Conservation (phyloP, 2,329 filamentous ascomycete genomes). For the Metarhizium guizhouense region DNA sequence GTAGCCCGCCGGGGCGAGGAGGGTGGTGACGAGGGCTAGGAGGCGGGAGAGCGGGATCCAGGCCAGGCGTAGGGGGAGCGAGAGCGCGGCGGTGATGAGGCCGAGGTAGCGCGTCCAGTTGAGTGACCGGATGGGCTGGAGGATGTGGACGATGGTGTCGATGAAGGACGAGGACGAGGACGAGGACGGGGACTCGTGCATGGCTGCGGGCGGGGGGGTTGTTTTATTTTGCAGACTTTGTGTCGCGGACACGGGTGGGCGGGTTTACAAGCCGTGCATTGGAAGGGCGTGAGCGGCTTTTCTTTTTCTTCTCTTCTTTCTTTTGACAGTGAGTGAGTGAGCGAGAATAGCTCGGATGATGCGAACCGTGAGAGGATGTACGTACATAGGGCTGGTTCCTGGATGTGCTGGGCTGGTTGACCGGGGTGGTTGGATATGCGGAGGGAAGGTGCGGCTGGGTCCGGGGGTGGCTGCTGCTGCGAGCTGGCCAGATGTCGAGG, state of each 20-base stretch:
- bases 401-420: not conserved
- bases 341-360: not conserved
- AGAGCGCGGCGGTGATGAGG: conserved; percentile 9
- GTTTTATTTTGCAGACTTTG: not conserved
- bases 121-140: conserved; percentile 18
- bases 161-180: conserved; percentile 13
- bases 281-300: too few species aligned
- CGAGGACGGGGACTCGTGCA: conserved; percentile 11
- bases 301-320: too few species aligned
- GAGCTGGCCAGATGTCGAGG: not conserved
- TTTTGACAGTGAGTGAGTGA: not conserved
- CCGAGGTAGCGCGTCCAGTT: conserved; percentile 18
- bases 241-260: not conserved
- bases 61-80: conserved; percentile 1
- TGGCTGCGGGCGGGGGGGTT: not conserved
- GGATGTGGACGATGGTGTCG: conserved; percentile 16
- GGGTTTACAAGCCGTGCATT: not conserved
- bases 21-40: not conserved
- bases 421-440: not conserved
- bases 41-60: conserved; percentile 4
- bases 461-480: not conserved
- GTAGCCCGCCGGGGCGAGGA: conserved; percentile 4
- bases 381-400: not conserved
- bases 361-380: not conserved
- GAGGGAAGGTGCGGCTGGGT: not conserved